Base-by-base conservation (phyloP, 345 rosid species). In the Camelina laxa region DNA sequence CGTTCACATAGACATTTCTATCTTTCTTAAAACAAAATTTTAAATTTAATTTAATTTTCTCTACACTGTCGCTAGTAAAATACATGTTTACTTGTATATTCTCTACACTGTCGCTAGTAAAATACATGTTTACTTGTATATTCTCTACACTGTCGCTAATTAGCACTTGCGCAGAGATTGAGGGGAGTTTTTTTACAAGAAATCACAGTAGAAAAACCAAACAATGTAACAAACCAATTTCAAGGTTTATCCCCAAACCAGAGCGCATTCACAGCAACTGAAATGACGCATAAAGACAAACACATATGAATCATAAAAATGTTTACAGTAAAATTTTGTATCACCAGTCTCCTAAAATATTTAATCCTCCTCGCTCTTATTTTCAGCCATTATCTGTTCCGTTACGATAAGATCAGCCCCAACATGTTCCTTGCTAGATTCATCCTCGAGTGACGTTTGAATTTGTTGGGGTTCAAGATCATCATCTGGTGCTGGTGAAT, bases 381-480 rank as follows among this genome's bases (percentile, higher is more conserved):
- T n/a, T 54, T 44, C 70, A 61, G 69, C 70, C 58, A 61, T 36
- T 33, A 17, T 44, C 59, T 61, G 2, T 24, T 47, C 66, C 42
- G 53, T 22, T 39, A 56, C 75, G 20, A 31, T 50, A 35, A 13
- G 66, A 70, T 56, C 65, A 57, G 24, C 65, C 57, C 58, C 53
- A 51, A 15, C 68, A 33, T 30, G 62, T 42, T 64, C 64, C 15
- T 63, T n/a, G 70, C 70, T 54, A 54, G 48, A 30, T 21, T 63
- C 75, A 44, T 69, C 80, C 59, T 69, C 65, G 1, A 33, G 17
- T 54, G 75, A 9, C 59, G 44, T 69, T 62, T 54, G 49, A n/a
- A 9, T 13, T 19, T 62, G 70, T 22, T 69, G 59, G 4, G 58
- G 75, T 44, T 69, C 70, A 11, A 35, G 50, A 51, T 68, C 30